Evolutionary conservation across 1,139 yeast species (phyloP).

Genomic region (Kurtzmaniella quercitrusa): DNA sequence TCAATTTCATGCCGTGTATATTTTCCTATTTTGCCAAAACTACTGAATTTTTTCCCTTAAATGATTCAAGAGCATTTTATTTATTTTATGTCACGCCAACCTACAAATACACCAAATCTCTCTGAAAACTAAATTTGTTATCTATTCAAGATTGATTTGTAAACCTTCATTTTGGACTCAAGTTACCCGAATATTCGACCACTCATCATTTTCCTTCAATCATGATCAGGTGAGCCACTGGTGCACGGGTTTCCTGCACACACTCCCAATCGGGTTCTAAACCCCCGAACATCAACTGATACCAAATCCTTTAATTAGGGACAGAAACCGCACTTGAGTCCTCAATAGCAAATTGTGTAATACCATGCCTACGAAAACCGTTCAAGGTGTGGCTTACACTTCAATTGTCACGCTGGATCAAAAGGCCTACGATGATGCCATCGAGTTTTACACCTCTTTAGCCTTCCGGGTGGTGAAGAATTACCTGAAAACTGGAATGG

Average conservation of each 20-base stretch:
- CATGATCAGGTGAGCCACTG: not conserved
- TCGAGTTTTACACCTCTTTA: slow-evolving; percentile 50
- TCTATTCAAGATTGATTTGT: too few relatives aligned
- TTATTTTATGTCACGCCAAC: too few relatives aligned
- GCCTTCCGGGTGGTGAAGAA: slow-evolving; percentile 59
- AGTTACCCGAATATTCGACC: too few relatives aligned
- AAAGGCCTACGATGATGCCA: slow-evolving; percentile 41
- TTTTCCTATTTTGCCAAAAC: too few relatives aligned
- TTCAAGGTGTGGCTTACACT: slow-evolving; percentile 36
- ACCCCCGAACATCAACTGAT: slow-evolving; percentile 5
- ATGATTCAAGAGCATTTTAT: too few relatives aligned
- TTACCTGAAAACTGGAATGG: slow-evolving; percentile 45
- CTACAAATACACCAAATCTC: too few relatives aligned
- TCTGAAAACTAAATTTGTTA: too few relatives aligned
- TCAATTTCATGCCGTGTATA: too few relatives aligned
- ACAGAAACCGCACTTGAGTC: too few relatives aligned
- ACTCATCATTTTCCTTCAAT: not conserved
- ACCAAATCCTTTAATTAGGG: not conserved
- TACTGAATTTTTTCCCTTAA: too few relatives aligned
- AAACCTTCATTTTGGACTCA: too few relatives aligned
- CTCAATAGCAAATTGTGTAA: too few relatives aligned
- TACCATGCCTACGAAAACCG: slow-evolving; percentile 7
- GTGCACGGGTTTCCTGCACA: slow-evolving; percentile 2
- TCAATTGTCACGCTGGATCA: slow-evolving; percentile 58
- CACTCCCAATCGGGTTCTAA: not conserved